Evolutionary conservation across 306 rosid genomes (phyloP).

Genomic region (Albizia julibrissin): DNA sequence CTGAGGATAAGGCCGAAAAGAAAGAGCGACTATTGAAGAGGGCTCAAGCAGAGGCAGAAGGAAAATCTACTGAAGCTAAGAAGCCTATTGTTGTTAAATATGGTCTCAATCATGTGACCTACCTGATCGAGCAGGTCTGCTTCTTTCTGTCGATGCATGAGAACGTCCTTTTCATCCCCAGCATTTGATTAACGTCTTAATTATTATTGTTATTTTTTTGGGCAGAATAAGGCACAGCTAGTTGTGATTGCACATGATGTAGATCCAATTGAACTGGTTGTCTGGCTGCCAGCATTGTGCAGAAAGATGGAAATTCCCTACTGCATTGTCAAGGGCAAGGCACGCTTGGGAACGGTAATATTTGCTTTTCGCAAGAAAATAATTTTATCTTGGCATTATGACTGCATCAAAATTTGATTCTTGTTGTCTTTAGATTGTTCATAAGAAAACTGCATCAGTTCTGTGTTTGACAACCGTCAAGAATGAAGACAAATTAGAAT

Average conservation of each 20-base stretch:
- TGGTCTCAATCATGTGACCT: background rate
- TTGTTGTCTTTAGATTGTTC: conserved; percentile 51
- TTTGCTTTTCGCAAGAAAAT: no score
- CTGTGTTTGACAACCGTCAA: conserved; percentile 78
- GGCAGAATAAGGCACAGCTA: conserved; percentile 68
- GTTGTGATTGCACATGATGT: background rate
- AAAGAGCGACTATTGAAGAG: conserved; percentile 73
- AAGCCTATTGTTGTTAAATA: background rate
- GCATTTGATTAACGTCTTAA: background rate
- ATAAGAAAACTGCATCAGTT: conserved; percentile 68
- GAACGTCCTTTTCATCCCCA: background rate
- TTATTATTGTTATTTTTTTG: background rate
- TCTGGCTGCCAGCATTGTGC: background rate
- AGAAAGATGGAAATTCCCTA: background rate
- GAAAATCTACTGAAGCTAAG: background rate
- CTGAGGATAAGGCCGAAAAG: conserved; percentile 78
- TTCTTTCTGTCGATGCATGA: background rate
- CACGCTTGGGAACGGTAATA: conserved; percentile 69
- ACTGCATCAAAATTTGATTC: background rate
- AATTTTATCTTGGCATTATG: background rate
- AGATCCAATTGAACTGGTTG: background rate
- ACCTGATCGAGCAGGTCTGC: conserved; percentile 27
- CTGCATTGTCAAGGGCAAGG: conserved; percentile 48
- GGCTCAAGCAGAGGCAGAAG: conserved; percentile 69
- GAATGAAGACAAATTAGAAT: conserved; percentile 81